These are phyloP conservation scores for Hypocreales sp. DNA, from an alignment of 2,329 filamentous ascomycete genomes.

Conservation along the genomic window DNA sequence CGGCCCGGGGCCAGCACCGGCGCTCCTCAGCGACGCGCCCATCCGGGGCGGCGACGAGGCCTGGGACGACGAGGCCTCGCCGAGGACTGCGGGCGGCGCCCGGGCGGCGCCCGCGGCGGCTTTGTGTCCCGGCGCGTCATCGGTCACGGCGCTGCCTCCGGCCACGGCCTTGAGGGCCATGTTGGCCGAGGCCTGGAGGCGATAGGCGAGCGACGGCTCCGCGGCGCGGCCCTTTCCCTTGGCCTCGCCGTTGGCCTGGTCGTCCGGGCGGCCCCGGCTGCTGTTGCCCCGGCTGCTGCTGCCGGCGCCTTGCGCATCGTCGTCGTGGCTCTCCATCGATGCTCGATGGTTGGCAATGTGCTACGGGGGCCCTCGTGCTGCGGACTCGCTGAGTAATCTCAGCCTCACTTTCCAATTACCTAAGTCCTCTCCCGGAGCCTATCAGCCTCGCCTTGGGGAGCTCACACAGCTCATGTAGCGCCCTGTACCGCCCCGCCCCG, in stretches of 20 bases:
- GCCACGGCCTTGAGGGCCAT: slow-evolving; percentile 11
- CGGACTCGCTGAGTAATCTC: no score
- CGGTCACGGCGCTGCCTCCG: slow-evolving; percentile 5
- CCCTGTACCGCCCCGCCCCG: no score
- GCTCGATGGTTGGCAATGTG: no score
- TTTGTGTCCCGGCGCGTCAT: slow-evolving; percentile 8
- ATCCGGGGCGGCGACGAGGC: no score
- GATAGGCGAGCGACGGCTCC: slow-evolving; percentile 7
- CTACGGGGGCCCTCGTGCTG: no score
- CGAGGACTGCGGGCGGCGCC: neutral
- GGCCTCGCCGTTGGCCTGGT: slow-evolving; percentile 5
- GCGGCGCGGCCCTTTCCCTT: slow-evolving; percentile 2
- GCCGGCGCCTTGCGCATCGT: no score
- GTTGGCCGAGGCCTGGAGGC: slow-evolving; percentile 12
- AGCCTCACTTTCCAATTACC: no score
- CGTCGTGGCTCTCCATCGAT: no score
- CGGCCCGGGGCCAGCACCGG: no score
- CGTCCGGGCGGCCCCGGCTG: neutral
- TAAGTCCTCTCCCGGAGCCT: no score
- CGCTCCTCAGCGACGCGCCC: slow-evolving; percentile 1
- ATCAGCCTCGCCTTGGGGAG: no score
- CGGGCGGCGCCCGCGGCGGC: slow-evolving; percentile 1
- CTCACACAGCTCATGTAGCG: no score
- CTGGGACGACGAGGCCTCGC: slow-evolving; percentile 1
- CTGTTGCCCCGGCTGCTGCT: neutral